Evolutionary conservation across 768 basidiomycete species (phyloP), one percentile per base, ranked within the genome.

Genomic region (Chalciporus pseudorubinellus): DNA sequence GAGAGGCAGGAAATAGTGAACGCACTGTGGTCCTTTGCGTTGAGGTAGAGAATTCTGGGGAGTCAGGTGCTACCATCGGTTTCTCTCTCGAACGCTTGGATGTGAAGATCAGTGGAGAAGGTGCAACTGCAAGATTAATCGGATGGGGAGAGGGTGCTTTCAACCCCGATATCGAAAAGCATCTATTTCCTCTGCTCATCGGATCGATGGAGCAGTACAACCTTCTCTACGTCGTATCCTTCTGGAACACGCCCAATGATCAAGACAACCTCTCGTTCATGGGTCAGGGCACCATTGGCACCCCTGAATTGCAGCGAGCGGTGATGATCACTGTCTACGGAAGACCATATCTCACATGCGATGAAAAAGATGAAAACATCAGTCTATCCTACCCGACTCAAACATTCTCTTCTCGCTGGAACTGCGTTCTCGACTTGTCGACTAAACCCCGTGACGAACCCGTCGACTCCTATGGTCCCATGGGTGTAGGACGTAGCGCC

Each of bases 1-100:
- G 73, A 29, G 74, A 83, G 53, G 87, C 87, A 36, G 86, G 88
- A 10, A 84, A 82, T 56, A 89, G 87, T 45, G 92, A 95, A 66
- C 78, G 85, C 42, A 91, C 90, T 0, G 84, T 95, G 20, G 84
- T 95, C 6, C 80, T 97, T n/a, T 93, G 89, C 52, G 84, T 97
- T 5, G 94, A 97, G 60, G 76, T 97, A 39, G 92, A 94, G 68
- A 92, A 94, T 60, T 79, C 85, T 1, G 83, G 85, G 13, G 86
- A 87, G 16, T 75, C 80, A 3, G 79, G 78, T 4, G 63, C 75
- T 26, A 70, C 73, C 6, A 77, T 85, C 42, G 84, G 84, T 1
- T 95, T 93, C 63, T 74, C 82, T 48, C 80, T 97, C 1, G 87
- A 92, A 61, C 79, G 73, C 42, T 82, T 94, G 4, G 80, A 85